Conservation (phyloP, 768 basidiomycete genomes). For the Amanita fuliginea region DNA sequence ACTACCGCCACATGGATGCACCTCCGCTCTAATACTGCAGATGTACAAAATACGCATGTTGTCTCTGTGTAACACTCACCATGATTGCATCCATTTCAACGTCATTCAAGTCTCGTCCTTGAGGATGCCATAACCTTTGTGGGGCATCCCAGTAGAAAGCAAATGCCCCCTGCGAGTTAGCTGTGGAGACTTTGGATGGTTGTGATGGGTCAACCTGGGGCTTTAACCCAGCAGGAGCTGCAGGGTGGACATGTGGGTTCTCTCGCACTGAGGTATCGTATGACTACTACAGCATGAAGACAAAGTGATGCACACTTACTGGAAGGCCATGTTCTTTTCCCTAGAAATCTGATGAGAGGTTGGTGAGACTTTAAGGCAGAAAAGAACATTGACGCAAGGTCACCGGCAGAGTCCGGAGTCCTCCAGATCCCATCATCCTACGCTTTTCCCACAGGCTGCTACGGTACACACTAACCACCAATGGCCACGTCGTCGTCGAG, state of each 20-base stretch:
- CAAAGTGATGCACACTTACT: slow-evolving; percentile 19
- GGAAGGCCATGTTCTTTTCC: slow-evolving; percentile 42
- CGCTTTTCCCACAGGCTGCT: no score
- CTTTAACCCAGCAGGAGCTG: slow-evolving; percentile 52
- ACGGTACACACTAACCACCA: no score
- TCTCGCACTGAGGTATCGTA: slow-evolving; percentile 18
- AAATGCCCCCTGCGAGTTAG: slow-evolving; percentile 14
- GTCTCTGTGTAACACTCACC: slow-evolving; percentile 25
- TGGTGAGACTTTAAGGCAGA: slow-evolving; percentile 22
- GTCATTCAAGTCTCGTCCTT: slow-evolving; percentile 35
- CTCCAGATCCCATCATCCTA: no score
- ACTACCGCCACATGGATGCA: slow-evolving; percentile 51
- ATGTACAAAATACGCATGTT: slow-evolving; percentile 1
- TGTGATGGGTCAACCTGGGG: slow-evolving; percentile 25
- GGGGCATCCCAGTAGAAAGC: slow-evolving; percentile 62
- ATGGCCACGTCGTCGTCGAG: no score
- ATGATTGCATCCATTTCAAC: slow-evolving; percentile 56
- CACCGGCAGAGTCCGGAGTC: no score
- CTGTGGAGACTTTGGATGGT: slow-evolving; percentile 11
- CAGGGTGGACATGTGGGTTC: slow-evolving; percentile 47
- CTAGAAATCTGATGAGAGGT: slow-evolving; percentile 54
- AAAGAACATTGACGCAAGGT: neutral
- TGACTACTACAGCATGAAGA: slow-evolving; percentile 2
- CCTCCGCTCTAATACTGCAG: slow-evolving; percentile 46
- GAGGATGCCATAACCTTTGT: slow-evolving; percentile 41